Conservation (phyloP, 2,329 filamentous ascomycete genomes). For the Epichloe elymi region DNA sequence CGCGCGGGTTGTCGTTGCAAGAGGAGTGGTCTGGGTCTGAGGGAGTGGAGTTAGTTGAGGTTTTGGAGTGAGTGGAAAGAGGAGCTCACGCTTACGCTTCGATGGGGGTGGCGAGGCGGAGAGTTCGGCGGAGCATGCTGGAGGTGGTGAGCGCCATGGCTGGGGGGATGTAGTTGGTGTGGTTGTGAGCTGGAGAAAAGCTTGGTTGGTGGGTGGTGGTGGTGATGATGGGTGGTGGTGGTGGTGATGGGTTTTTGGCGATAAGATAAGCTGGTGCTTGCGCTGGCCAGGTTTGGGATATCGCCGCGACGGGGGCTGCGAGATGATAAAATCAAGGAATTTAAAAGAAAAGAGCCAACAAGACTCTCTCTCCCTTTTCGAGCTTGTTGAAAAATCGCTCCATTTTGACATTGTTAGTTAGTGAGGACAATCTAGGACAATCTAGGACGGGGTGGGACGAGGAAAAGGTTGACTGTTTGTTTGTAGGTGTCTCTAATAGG, state of each 20-base stretch:
- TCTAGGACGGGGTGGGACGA: too few relatives aligned
- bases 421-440: too few relatives aligned
- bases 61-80: neutral
- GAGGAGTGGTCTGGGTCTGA: neutral
- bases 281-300: too few relatives aligned
- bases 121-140: neutral
- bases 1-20: constrained; percentile 8
- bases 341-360: too few relatives aligned
- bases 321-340: too few relatives aligned
- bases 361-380: too few relatives aligned
- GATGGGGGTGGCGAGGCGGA: constrained; percentile 3
- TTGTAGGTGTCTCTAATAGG: too few relatives aligned
- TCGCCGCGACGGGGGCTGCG: neutral
- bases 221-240: too few relatives aligned
- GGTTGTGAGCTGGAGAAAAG: neutral
- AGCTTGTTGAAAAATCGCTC: too few relatives aligned
- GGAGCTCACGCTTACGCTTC: constrained; percentile 11
- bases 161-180: neutral
- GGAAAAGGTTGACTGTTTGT: too few relatives aligned
- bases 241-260: neutral
- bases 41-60: neutral
- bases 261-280: neutral
- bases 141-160: constrained; percentile 1
- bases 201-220: neutral
- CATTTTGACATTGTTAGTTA: too few relatives aligned